phyloP scores from a whole-genome alignment of 2,329 filamentous ascomycete genomes.

The Fusarium goolgardi region DNA sequence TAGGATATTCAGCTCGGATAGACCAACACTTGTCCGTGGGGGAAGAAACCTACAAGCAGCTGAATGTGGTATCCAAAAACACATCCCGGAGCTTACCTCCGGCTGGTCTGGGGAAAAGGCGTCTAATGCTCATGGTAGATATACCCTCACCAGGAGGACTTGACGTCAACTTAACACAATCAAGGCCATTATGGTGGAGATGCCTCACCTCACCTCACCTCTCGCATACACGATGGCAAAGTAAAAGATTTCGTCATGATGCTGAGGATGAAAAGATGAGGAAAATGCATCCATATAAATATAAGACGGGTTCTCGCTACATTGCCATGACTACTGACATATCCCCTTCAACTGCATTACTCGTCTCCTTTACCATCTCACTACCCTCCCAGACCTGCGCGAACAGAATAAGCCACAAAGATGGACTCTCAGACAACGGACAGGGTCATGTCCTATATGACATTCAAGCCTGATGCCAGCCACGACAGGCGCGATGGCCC shows the following conservation, averaged over 20 bases:
- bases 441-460: constrained; percentile 7
- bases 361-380: neutral
- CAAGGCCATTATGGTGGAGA: constrained; percentile 10
- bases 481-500: constrained; percentile 45
- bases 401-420: neutral
- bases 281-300: constrained; percentile 9
- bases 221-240: neutral
- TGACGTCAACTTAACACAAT: constrained; percentile 34
- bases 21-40: neutral
- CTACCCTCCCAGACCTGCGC: neutral
- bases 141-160: constrained; percentile 23
- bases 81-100: constrained; percentile 30
- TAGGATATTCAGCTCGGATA: neutral
- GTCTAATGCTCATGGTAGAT: constrained; percentile 2
- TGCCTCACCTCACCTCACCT: neutral
- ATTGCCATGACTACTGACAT: neutral
- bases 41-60: neutral
- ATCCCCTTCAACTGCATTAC: neutral
- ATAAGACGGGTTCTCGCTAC: neutral
- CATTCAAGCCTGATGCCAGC: constrained; percentile 11
- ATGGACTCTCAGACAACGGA: neutral
- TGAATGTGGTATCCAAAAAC: neutral
- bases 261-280: neutral
- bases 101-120: constrained; percentile 16
- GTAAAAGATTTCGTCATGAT: constrained; percentile 12